phyloP scores from a whole-genome alignment of 1,284 basidiomycete genomes.

The Naganishia liquefaciens region DNA sequence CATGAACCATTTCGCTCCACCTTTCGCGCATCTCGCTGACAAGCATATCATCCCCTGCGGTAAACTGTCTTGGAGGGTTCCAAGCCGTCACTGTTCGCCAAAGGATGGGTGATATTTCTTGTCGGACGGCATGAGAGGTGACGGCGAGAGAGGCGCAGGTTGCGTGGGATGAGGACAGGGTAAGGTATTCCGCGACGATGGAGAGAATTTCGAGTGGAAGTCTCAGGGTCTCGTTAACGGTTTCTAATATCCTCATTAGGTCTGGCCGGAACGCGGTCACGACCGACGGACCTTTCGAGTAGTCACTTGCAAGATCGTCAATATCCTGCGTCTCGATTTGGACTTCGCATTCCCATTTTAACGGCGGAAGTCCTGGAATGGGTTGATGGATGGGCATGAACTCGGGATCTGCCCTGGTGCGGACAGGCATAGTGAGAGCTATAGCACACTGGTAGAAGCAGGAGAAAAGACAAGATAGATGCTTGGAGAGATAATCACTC shows the following conservation, averaged over 20 bases:
- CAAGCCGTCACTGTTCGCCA: constrained; percentile 1
- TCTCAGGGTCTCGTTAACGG: neutral
- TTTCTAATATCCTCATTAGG: neutral
- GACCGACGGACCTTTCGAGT: neutral
- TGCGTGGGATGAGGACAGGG: neutral
- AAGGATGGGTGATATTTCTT: neutral
- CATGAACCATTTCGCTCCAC: neutral
- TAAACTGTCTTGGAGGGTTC: neutral
- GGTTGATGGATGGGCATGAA: neutral
- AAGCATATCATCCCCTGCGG: constrained; percentile 3
- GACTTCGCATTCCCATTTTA: neutral
- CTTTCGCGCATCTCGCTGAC: neutral
- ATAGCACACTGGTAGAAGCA: too few relatives aligned
- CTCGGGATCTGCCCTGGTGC: too few relatives aligned
- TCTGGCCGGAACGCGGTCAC: neutral
- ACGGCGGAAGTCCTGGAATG: neutral
- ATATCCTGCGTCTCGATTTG: constrained; percentile 1
- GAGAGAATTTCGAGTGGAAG: constrained; percentile 5
- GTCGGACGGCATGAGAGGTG: neutral
- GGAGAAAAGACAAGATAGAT: too few relatives aligned
- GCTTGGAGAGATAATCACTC: too few relatives aligned
- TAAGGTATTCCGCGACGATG: constrained; percentile 12
- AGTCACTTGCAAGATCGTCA: constrained; percentile 8
- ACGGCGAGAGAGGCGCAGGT: neutral
- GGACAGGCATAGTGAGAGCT: too few relatives aligned